Evolutionary conservation across 192 early-diverging fungal genomes (phyloP).

Genomic region (Funneliformis geosporum): DNA sequence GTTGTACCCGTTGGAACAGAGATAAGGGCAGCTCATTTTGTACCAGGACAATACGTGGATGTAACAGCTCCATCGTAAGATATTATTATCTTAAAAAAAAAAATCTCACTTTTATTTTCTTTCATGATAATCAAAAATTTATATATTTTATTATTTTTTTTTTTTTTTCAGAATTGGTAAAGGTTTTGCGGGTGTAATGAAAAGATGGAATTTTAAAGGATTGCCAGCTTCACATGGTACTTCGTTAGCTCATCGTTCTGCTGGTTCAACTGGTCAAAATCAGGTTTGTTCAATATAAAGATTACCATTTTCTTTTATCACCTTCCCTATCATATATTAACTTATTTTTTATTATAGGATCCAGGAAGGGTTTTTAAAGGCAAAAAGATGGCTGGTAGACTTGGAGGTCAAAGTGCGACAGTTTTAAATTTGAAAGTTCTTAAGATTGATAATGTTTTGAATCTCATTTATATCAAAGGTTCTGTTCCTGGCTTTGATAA

Average conservation of each 20-base stretch:
- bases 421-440: conserved; percentile 81
- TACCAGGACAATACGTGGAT: conserved; percentile 95
- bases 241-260: conserved; percentile 84
- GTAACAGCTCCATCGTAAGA: conserved; percentile 78
- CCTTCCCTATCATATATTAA: not conserved
- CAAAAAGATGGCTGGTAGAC: conserved; percentile 97
- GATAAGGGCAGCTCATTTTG: conserved; percentile 85
- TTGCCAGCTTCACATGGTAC: conserved; percentile 92
- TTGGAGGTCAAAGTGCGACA: conserved; percentile 85
- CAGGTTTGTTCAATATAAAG: conserved; percentile 48
- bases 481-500: conserved; percentile 85
- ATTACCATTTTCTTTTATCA: not conserved
- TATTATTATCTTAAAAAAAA: conserved; percentile 5
- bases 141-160: not conserved
- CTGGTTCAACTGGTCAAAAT: conserved; percentile 87
- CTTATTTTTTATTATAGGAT: conserved; percentile 40
- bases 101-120: too few species aligned
- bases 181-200: conserved; percentile 97
- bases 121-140: too few species aligned
- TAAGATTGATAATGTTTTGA: conserved; percentile 83
- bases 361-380: conserved; percentile 93
- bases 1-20: conserved; percentile 70
- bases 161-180: conserved; percentile 70
- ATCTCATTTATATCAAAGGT: conserved; percentile 93
- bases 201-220: conserved; percentile 91